Evolutionary conservation across 306 rosid species (phyloP), one percentile per base, ranked within the genome.

Genomic region (Leucaena leucocephala): DNA sequence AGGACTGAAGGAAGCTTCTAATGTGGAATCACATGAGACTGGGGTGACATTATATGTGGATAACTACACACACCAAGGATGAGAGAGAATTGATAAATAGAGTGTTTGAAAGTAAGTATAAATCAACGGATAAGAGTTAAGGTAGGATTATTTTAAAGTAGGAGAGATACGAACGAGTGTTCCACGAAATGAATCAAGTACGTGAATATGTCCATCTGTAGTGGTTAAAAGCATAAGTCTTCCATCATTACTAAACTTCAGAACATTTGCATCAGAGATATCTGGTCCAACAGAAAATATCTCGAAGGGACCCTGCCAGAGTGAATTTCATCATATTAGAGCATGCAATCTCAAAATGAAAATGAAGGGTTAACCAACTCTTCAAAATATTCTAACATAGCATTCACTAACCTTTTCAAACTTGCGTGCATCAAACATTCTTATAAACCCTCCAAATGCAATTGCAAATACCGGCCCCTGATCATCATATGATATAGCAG

Each of bases 1-100:
- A 0, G 98, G 98, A 78, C 97, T 95, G 88, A 92, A 95, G 82
- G 98, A 92, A 74, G 98, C 98, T 89, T 95, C 98, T 82, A 95
- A 82, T 10, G 97, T 95, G 76, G 98, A 89, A 77, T 85, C 90
- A 76, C 84, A 66, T 22, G 96, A 91, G 73, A 95, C 93, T 55
- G 94, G 98, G 45, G 82, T 84, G 46, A 90, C 97, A 70, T 88
- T 92, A 84, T 90, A 87, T 3, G 98, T 91, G 73, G 92, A 89
- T 83, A 95, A 83, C 98, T 95, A 76, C 21, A 78, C 54, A 75
- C 52, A 80, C 65, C 73, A 35, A 10, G 63, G 55, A 66, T 36
- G 55, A 71, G 17, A 72, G 52, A 83, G 68, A 48, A 44, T 35
- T 72, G 8, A 73, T 68, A 72, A 39, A 66, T 8, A 19, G 54